phyloP scores from a whole-genome alignment of 495 filamentous ascomycete genomes.

The Penicillium lagena region DNA sequence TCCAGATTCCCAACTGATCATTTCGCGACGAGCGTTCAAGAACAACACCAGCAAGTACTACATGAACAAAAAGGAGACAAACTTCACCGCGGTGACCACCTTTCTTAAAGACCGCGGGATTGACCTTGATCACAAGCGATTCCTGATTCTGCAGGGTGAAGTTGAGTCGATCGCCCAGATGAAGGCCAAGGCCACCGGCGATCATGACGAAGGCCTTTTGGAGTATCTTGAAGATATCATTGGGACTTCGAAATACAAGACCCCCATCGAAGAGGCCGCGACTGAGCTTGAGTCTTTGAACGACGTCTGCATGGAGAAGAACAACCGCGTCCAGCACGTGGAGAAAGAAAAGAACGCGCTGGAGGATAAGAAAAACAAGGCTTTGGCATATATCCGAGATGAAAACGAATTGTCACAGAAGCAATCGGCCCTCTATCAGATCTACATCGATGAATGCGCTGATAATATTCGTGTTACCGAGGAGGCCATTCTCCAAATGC shows the following conservation, averaged over 20 bases:
- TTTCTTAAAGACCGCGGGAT: constrained; percentile 85
- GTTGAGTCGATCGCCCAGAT: constrained; percentile 99
- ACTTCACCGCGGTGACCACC: constrained; percentile 83
- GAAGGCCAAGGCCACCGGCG: constrained; percentile 91
- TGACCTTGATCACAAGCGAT: constrained; percentile 96
- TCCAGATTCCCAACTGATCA: constrained; percentile 74
- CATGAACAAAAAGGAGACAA: constrained; percentile 82
- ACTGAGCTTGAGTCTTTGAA: constrained; percentile 85
- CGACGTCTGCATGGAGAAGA: constrained; percentile 92
- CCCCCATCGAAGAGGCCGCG: constrained; percentile 89
- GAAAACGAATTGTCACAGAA: constrained; percentile 90
- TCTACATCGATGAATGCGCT: constrained; percentile 78
- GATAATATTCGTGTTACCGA: constrained; percentile 87
- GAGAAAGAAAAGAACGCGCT: constrained; percentile 92
- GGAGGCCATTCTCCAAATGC: constrained; percentile 84
- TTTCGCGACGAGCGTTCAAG: constrained; percentile 91
- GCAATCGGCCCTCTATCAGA: constrained; percentile 83
- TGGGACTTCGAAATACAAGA: constrained; percentile 95
- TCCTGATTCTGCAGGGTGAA: constrained; percentile 94
- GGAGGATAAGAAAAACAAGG: constrained; percentile 95
- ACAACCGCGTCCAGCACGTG: constrained; percentile 87
- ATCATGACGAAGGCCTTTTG: constrained; percentile 91
- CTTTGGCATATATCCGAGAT: constrained; percentile 77
- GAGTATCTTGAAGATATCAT: constrained; percentile 99
- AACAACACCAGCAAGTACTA: constrained; percentile 98